Evolutionary conservation across 2,329 filamentous ascomycete species (phyloP), one percentile per base, ranked within the genome.

Genomic region (Cytospora leucostoma): DNA sequence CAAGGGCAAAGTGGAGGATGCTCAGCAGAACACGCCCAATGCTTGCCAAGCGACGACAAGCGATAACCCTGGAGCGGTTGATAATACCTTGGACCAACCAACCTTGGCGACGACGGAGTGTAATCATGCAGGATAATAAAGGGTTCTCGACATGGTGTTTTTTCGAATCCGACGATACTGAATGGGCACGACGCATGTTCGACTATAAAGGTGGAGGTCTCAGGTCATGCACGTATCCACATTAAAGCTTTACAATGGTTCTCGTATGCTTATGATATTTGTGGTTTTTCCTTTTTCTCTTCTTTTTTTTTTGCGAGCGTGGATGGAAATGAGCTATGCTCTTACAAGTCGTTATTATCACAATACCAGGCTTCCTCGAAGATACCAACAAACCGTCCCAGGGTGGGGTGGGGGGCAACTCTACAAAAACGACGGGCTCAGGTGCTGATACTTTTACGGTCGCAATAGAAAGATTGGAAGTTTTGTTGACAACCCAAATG

Each of bases 401-500:
- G 40, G 10, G n/a, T n/a, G n/a, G n/a, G n/a, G n/a, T n/a, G n/a
- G 19, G 4, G 13, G 15, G 44, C 11, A 15, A 53, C 44, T 33
- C 10, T 5, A 21, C 13, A 37, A 13, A 19, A 19, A n/a, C 5
- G 13, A 27, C 21, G 19, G 19, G 15, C 17, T 38, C 6, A 40
- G 19, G 13, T 40, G 47, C 54, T 7, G 21, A 34, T 19, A 44
- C 32, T 13, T 2, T 65, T 51, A 58, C 37, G 38, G 53, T n/a
- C 49, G 27, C 33, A 21, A 55, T 55, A 62, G 40, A 50, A 65
- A 35, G 38, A 62, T 49, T 64, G 37, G 11, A 59, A 19, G 32
- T 32, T 61, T 44, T 12, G 49, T 38, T 40, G 52, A 12, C 35
- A 49, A 15, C 56, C 38, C 32, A 44, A 38, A 8, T 8, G 13